Base-by-base conservation (phyloP, 495 filamentous ascomycete species). In the Aspergillus bertholletiae region DNA sequence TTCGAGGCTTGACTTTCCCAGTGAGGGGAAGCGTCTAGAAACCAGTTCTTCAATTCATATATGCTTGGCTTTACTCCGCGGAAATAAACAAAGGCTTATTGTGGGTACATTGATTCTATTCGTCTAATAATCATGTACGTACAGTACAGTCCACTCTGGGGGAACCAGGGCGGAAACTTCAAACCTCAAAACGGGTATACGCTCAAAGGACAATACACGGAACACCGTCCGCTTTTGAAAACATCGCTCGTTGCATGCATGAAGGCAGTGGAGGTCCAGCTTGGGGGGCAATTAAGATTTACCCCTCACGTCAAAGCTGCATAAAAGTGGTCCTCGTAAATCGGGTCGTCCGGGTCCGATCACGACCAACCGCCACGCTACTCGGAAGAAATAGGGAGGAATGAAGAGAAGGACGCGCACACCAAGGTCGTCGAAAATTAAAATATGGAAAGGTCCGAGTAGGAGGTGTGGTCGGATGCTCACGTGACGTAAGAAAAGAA, bases 141-240 rank as follows among this genome's bases (percentile, higher is more conserved):
- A 43, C 15, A n/a, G 37, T 18, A 22, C 18, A 22, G 18, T 20
- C 17, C 39, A 43, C 65, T 60, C 47, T 22, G 15, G 47, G 30
- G 39, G 35, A 46, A 2, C 24, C 17, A n/a, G n/a, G 17, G 24
- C 28, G 47, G 17, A 32, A 43, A 17, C 43, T 46, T 53, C 23
- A 49, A 43, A 21, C 30, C 43, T 26, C 35, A 39, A 34, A 57
- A 64, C 58, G 65, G 70, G 67, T 72, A 72, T 72, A 68, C 63
- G 68, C 67, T 68, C 56, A 68, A 63, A 63, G 64, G 64, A 62
- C 53, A 58, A 47, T 47, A 28, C 37, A 34, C 13, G 5, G 48
- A 48, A 40, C 20, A 30, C 50, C 51, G 26, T 26, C 50, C 55
- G 54, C 41, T 51, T 56, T 50, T 51, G 24, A 26, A 47, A 46